phyloP scores from a whole-genome alignment of 2,329 filamentous ascomycete species.

The Trichoderma sp. region DNA sequence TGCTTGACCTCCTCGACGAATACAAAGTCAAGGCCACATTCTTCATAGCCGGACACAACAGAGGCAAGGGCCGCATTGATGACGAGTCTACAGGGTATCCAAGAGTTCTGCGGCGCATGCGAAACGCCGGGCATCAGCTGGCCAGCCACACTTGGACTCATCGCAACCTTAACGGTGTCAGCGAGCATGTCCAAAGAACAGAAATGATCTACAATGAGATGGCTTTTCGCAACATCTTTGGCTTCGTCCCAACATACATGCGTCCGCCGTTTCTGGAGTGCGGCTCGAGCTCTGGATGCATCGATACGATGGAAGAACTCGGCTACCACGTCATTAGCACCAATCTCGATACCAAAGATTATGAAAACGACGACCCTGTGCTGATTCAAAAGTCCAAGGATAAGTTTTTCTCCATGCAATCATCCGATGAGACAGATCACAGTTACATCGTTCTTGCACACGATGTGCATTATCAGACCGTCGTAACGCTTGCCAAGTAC shows the following conservation, averaged over 20 bases:
- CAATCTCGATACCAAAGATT: constrained; percentile 63
- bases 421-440: constrained; percentile 31
- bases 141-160: constrained; percentile 52
- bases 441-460: constrained; percentile 56
- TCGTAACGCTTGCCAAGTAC: constrained; percentile 42
- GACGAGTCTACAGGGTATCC: constrained; percentile 37
- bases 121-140: constrained; percentile 47
- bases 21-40: constrained; percentile 41
- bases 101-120: constrained; percentile 43
- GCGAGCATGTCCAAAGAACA: constrained; percentile 35
- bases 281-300: constrained; percentile 42
- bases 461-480: constrained; percentile 52
- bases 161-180: constrained; percentile 42
- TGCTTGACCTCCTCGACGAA: constrained; percentile 42
- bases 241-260: constrained; percentile 46
- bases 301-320: constrained; percentile 39
- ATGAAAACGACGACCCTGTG: constrained; percentile 51
- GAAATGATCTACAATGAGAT: constrained; percentile 50
- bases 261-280: constrained; percentile 49
- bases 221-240: constrained; percentile 45
- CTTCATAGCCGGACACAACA: constrained; percentile 47
- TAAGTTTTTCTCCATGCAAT: constrained; percentile 39
- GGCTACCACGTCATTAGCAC: constrained; percentile 60
- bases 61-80: constrained; percentile 45
- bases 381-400: constrained; percentile 51